Evolutionary conservation across 768 basidiomycete genomes (phyloP), one percentile per base, ranked within the genome.

Genomic region (Guyanaporus albipodus): DNA sequence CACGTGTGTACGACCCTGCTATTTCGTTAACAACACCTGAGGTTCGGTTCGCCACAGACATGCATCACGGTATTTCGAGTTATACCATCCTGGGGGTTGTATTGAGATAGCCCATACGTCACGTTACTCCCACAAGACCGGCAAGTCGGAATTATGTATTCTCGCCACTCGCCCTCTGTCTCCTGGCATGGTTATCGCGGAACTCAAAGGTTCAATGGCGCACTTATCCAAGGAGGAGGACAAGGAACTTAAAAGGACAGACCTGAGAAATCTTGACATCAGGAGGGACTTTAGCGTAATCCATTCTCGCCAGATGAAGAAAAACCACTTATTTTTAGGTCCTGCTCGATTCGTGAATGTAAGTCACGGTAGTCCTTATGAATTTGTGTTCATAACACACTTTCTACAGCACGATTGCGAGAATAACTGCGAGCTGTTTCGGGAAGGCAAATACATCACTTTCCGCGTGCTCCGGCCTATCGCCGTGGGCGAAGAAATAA

Each of bases 341-440:
- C 91, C 90, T 41, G 91, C 90, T 69, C 85, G 90, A 61, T 92
- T 92, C 70, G 90, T 92, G 51, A 92, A 92, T 63, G 90, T 91
- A 67, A 76, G 87, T 70, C 32, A 43, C 54, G 28, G 18, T 36
- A 12, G 21, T 36, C 23, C 46, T 6, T 24, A 37, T 39, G 34
- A 40, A 12, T 24, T 32, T 26, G 15, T 19, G 18, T 47, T 49
- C 18, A 38, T 35, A 40, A 18, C 33, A 24, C 24, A 38, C 27
- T 39, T 21, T 38, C n/a, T 44, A 53, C 64, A 91, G 90, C 90
- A 92, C 63, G 90, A 92, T 64, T 92, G 90, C 63, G 80, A 89
- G 49, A 87, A 91, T 58, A 92, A 92, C 64, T 88, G 85, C 42
- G 89, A 91, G 58, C 74, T 92, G 44, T 90, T 91, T 60, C 87